Base-by-base conservation (phyloP, 805 yeast genomes). In the Cyberlindnera euphorbiae region DNA sequence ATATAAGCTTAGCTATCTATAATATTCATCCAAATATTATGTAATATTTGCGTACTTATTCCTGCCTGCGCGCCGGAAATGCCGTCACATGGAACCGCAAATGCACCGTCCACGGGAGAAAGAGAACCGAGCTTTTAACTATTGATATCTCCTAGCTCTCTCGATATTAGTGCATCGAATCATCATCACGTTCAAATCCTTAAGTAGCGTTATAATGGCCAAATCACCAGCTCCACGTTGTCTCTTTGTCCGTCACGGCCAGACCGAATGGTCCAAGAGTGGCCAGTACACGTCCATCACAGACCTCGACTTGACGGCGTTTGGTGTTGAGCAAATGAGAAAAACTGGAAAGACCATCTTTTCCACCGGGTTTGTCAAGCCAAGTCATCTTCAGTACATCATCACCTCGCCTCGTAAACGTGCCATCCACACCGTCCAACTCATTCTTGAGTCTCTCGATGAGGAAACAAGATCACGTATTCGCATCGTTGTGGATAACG, bases 211-310 rank as follows among this genome's bases (percentile, higher is more conserved):
- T 11, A 26, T 12, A 16, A 44, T 40, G 47, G 30, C 49, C 2
- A 54, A 48, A 26, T 48, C 53, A 17, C 63, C 71, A 26, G 69
- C 83, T 10, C 89, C 89, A 21, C 71, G 89, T 58, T 73, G 82
- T 33, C 69, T 82, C 17, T 75, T 82, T 46, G 73, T 82, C 33
- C 86, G 93, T 56, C 93, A 83, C 49, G 90, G 90, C 19, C 96
- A 89, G 64, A 89, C 97, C 2, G 95, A 81, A 59, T 89, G 97
- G 97, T 89, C 97, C 30, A 79, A 83, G 53, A 73, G 88, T 2
- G 97, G 97, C 17, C 95, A 86, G 58, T 82, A 85, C 63, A 90
- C 97, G 4, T 86, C 96, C 3, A 47, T 67, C 28, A 90, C 97
- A 1, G 97, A 90, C 50, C 56, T 90, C 13, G 77, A 78, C 8